Conservation (phyloP, 2,329 filamentous ascomycete species). For the Volutella citrinella region DNA sequence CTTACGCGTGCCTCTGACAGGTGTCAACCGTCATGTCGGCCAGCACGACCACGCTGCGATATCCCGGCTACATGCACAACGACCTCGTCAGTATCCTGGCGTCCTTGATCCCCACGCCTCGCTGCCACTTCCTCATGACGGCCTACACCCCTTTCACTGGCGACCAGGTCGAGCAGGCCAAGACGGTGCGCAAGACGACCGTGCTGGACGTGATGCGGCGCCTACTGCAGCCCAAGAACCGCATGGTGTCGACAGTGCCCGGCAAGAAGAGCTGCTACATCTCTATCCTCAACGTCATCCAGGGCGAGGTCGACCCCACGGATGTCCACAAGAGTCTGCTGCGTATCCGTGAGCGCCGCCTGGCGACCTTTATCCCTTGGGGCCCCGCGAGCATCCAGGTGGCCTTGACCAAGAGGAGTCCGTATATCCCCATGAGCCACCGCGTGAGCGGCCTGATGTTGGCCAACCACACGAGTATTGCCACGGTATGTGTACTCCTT, state of each 20-base stretch:
- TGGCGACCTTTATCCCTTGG: slow-evolving; percentile 98
- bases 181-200: slow-evolving; percentile 96
- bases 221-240: slow-evolving; percentile 94
- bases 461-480: slow-evolving; percentile 96
- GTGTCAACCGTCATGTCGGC: slow-evolving; percentile 98
- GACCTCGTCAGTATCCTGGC: slow-evolving; percentile 96
- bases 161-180: slow-evolving; percentile 93
- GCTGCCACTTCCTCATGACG: slow-evolving; percentile 97
- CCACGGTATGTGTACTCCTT: slow-evolving; percentile 58
- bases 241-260: slow-evolving; percentile 95
- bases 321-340: slow-evolving; percentile 98
- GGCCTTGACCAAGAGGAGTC: slow-evolving; percentile 91
- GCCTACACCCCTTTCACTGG: slow-evolving; percentile 97
- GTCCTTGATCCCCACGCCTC: slow-evolving; percentile 90
- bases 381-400: slow-evolving; percentile 97
- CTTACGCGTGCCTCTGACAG: too few relatives aligned
- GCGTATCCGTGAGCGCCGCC: slow-evolving; percentile 86
- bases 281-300: slow-evolving; percentile 97
- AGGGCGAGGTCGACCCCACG: slow-evolving; percentile 95
- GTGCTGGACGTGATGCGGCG: slow-evolving; percentile 97
- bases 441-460: slow-evolving; percentile 96
- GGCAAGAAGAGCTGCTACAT: slow-evolving; percentile 99
- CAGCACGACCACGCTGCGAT: slow-evolving; percentile 91
- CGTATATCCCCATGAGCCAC: slow-evolving; percentile 91
- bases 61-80: slow-evolving; percentile 99